A percentile compares a stretch with the other conserved stretches of the same genome.
These are phyloP conservation scores for Rosa rugosa DNA, from an alignment of 306 rosid species.

Conservation along the genomic window DNA sequence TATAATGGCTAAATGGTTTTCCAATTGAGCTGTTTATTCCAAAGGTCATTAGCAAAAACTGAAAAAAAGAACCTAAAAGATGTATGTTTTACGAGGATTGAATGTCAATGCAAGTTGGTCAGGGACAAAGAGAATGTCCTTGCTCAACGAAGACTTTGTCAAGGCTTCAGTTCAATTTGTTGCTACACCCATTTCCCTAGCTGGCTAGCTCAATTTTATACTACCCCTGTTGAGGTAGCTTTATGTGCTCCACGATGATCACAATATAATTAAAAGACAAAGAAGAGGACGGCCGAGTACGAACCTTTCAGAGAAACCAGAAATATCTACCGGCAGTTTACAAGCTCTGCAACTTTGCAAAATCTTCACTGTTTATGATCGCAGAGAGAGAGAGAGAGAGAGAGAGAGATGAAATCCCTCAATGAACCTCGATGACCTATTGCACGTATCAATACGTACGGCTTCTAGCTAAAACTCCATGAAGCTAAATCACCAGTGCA, in stretches of 20 bases:
- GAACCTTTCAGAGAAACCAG: slow-evolving; percentile 14
- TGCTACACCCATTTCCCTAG: background rate
- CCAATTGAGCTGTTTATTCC: background rate
- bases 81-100: background rate
- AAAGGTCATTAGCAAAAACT: background rate
- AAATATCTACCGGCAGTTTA: slow-evolving; percentile 19
- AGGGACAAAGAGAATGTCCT: background rate
- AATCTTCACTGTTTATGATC: background rate
- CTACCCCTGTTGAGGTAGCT: background rate
- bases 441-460: background rate
- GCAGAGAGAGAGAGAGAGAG: background rate
- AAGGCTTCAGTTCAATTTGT: background rate
- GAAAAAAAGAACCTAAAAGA: background rate
- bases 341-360: slow-evolving; percentile 43
- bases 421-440: background rate
- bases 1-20: background rate
- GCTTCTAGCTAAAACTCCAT: background rate
- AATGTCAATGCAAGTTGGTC: background rate
- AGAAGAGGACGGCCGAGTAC: background rate
- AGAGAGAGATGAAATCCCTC: background rate
- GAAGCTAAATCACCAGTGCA: background rate
- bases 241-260: background rate
- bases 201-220: background rate
- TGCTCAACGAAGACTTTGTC: background rate
- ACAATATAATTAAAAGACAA: background rate